Percentiles rank a stretch among this genome's conserved stretches.
phyloP scores from a whole-genome alignment of 768 basidiomycete genomes.

The Mycena crocata region DNA sequence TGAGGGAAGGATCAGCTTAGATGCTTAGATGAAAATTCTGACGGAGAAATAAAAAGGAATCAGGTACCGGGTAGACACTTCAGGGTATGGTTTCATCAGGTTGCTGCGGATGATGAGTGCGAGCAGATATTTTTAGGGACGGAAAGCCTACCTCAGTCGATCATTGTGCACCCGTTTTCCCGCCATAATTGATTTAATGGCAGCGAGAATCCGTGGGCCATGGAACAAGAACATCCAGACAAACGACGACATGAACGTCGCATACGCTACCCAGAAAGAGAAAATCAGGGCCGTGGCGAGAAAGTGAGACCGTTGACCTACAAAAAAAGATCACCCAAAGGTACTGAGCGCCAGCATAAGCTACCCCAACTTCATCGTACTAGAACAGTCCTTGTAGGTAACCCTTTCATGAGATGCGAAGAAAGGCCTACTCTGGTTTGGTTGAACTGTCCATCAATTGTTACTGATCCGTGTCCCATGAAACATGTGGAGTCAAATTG shows the following conservation, averaged over 20 bases:
- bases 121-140: too few species aligned
- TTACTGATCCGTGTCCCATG: neutral
- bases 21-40: neutral
- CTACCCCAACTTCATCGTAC: constrained; percentile 16
- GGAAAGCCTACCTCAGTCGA: too few species aligned
- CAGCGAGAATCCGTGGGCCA: too few species aligned
- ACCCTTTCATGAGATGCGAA: neutral
- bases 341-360: constrained; percentile 15
- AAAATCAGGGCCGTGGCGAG: too few species aligned
- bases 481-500: neutral
- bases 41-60: neutral
- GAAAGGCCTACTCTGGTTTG: neutral
- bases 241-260: too few species aligned
- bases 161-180: too few species aligned
- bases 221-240: too few species aligned
- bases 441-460: neutral
- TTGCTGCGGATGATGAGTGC: too few species aligned
- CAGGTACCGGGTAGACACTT: too few species aligned
- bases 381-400: neutral
- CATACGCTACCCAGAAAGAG: too few species aligned
- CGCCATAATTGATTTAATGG: too few species aligned
- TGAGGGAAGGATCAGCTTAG: neutral
- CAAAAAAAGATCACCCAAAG: constrained; percentile 10
- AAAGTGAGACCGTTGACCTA: neutral
- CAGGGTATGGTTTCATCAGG: too few species aligned